Percentiles rank a stretch among this genome's conserved stretches.
Evolutionary conservation across 805 yeast genomes (phyloP).

Genomic region (Candida tibetensis): DNA sequence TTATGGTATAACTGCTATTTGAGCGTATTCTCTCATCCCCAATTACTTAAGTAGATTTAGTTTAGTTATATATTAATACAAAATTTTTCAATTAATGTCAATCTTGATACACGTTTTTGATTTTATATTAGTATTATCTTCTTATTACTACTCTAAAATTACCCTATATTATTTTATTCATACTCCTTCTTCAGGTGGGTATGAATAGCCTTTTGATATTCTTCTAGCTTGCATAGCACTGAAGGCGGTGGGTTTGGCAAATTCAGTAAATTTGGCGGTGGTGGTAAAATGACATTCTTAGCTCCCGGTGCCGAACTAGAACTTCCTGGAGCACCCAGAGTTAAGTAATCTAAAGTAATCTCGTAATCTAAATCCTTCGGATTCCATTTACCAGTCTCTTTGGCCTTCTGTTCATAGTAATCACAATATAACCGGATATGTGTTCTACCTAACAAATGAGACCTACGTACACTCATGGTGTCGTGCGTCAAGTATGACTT

Average conservation of each 20-base stretch:
- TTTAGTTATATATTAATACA: no score
- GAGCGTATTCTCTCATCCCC: no score
- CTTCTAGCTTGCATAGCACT: slow-evolving; percentile 20
- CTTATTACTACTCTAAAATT: no score
- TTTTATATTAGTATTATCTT: no score
- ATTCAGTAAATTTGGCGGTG: slow-evolving; percentile 31
- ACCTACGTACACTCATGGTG: slow-evolving; percentile 78
- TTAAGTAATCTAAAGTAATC: slow-evolving; percentile 33
- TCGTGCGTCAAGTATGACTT: slow-evolving; percentile 82
- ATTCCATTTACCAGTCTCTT: slow-evolving; percentile 33
- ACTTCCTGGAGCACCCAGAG: slow-evolving; percentile 28
- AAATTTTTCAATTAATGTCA: no score
- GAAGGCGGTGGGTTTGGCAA: slow-evolving; percentile 39
- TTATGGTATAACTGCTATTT: background rate
- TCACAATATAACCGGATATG: slow-evolving; percentile 71
- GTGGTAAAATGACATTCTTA: slow-evolving; percentile 17
- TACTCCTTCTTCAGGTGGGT: slow-evolving; percentile 4
- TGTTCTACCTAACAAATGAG: slow-evolving; percentile 74
- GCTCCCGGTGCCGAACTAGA: slow-evolving; percentile 12
- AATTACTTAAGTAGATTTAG: no score
- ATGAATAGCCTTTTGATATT: slow-evolving; percentile 20
- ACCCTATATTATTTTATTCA: background rate
- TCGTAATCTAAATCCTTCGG: slow-evolving; percentile 30
- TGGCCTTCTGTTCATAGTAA: slow-evolving; percentile 56
- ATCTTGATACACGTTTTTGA: no score